Percentiles rank a stretch among this genome's conserved stretches.
Conservation (phyloP, 495 filamentous ascomycete genomes). For the Lasiosphaeria ovina region DNA sequence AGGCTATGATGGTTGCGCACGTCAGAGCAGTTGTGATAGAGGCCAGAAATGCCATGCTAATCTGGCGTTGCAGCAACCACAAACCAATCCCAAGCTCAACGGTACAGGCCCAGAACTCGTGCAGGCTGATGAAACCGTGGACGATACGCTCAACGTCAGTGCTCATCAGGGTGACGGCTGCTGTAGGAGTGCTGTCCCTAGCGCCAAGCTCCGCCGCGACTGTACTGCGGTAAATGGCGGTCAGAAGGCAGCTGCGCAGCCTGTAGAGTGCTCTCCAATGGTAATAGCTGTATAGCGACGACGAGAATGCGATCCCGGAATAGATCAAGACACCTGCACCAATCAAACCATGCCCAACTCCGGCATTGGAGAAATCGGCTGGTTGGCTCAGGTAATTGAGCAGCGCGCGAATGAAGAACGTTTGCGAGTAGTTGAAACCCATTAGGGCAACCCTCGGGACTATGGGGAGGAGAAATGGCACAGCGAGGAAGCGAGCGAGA, state of each 20-base stretch:
- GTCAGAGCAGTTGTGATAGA: constrained; percentile 44
- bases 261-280: constrained; percentile 55
- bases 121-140: constrained; percentile 8
- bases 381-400: constrained; percentile 43
- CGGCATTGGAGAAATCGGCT: constrained; percentile 37
- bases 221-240: constrained; percentile 48
- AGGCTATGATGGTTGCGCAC: constrained; percentile 4
- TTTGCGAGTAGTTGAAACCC: constrained; percentile 59
- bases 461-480: constrained; percentile 24
- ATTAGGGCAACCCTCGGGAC: constrained; percentile 19
- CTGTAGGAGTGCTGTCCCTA: constrained; percentile 38
- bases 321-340: constrained; percentile 24
- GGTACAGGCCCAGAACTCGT: constrained; percentile 43
- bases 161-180: constrained; percentile 59
- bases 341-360: constrained; percentile 31
- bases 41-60: constrained; percentile 55
- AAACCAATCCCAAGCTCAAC: constrained; percentile 53
- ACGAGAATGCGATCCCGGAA: constrained; percentile 30
- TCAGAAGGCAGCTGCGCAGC: constrained; percentile 54
- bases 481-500: constrained; percentile 10
- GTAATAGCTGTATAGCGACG: constrained; percentile 50
- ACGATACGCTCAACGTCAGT: constrained; percentile 33
- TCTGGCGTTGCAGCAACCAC: constrained; percentile 51
- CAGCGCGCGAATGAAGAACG: constrained; percentile 56
- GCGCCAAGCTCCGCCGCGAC: background rate